These are phyloP conservation scores for Aaosphaeria pasadenensis DNA, from an alignment of 2,329 filamentous ascomycete genomes.

Conservation along the genomic window DNA sequence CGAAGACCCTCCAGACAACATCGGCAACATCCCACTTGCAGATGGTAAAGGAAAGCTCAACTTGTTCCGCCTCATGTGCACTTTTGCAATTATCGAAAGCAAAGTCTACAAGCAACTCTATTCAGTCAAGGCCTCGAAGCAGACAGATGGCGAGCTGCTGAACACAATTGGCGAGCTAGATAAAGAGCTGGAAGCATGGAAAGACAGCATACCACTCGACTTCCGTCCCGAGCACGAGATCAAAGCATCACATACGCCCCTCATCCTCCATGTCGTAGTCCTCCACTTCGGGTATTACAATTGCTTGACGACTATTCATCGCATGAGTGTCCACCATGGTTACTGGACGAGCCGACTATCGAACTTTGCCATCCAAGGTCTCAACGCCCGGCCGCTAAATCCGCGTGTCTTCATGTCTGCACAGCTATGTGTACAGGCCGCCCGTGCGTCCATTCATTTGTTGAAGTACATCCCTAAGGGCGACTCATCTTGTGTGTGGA, in stretches of 20 bases:
- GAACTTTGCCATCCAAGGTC: conserved; percentile 90
- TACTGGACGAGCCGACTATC: conserved; percentile 96
- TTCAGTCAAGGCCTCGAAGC: conserved; percentile 85
- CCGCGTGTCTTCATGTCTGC: conserved; percentile 93
- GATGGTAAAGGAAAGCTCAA: conserved; percentile 93
- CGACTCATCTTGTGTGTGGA: conserved; percentile 92
- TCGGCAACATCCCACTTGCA: conserved; percentile 87
- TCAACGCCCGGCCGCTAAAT: conserved; percentile 87
- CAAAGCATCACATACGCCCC: conserved; percentile 82
- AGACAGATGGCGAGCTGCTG: conserved; percentile 87
- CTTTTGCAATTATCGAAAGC: conserved; percentile 87
- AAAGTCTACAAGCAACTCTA: conserved; percentile 92
- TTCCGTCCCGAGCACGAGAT: conserved; percentile 98
- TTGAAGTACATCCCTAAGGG: conserved; percentile 96
- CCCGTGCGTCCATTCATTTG: conserved; percentile 86
- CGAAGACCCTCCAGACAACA: conserved; percentile 84
- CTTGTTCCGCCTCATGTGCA: conserved; percentile 87
- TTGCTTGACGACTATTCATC: conserved; percentile 93
- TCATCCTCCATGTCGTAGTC: conserved; percentile 93
- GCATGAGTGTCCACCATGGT: conserved; percentile 96
- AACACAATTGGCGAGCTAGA: conserved; percentile 96
- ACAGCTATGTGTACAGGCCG: conserved; percentile 86
- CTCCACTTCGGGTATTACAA: conserved; percentile 98
- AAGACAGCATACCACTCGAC: conserved; percentile 89
- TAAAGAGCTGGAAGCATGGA: conserved; percentile 81